phyloP scores from a whole-genome alignment of 2,329 filamentous ascomycete genomes.

The Bipolaris sorokiniana region DNA sequence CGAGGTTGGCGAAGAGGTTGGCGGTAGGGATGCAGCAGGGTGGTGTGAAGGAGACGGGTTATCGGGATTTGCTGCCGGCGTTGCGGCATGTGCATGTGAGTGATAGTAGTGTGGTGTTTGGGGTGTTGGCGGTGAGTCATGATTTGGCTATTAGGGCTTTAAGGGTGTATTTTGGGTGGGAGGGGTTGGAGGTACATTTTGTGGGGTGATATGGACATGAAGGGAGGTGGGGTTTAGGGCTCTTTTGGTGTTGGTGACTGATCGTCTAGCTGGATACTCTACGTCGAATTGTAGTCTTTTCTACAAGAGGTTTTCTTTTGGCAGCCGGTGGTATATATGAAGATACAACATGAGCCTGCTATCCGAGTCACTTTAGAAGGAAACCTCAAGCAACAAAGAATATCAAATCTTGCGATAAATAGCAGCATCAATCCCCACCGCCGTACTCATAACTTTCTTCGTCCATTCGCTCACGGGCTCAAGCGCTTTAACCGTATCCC shows the following conservation, averaged over 20 bases:
- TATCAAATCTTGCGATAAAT: conserved; percentile 29
- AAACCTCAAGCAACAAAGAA: not conserved
- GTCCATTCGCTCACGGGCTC: conserved; percentile 44
- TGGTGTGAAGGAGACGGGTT: not conserved
- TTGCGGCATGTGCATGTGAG: conserved; percentile 6
- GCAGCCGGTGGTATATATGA: too few species aligned
- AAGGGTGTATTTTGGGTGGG: conserved; percentile 3
- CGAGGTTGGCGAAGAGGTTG: conserved; percentile 3
- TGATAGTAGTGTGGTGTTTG: not conserved
- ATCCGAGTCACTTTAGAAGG: not conserved
- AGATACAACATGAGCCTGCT: too few species aligned
- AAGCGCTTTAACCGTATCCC: conserved; percentile 33
- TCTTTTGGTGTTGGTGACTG: too few species aligned
- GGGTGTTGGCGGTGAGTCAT: conserved; percentile 6
- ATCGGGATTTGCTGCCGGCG: conserved; percentile 8
- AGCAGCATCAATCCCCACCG: conserved; percentile 37
- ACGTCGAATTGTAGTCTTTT: too few species aligned
- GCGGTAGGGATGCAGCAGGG: conserved; percentile 3
- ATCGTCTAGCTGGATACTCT: too few species aligned
- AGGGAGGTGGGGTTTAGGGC: too few species aligned
- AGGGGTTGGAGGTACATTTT: conserved; percentile 1
- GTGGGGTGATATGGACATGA: not conserved
- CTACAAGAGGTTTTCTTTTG: too few species aligned
- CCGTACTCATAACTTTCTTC: conserved; percentile 31
- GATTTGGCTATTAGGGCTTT: conserved; percentile 7